Evolutionary conservation across 768 basidiomycete species (phyloP), one percentile per base, ranked within the genome.

Genomic region (Hebeloma cylindrosporum): DNA sequence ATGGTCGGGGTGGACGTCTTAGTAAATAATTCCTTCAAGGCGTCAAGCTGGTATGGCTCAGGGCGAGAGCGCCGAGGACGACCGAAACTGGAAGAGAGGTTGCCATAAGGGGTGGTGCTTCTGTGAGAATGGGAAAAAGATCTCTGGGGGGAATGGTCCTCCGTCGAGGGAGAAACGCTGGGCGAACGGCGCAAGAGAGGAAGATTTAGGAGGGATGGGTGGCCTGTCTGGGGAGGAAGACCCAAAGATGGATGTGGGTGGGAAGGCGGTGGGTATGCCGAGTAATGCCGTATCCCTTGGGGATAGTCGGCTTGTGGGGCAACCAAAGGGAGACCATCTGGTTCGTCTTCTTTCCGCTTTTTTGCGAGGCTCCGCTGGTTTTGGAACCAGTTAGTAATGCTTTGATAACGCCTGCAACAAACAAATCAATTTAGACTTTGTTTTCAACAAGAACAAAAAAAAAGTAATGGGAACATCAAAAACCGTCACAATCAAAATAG

Each of bases 381-480:
- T 72, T 89, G 87, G 62, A 90, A 90, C 88, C 88, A 89, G 60
- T 90, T 88, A 1, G 83, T 88, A 45, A 90, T 81, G 45, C 80
- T 85, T 65, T 87, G 81, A 66, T 84, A 77, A 51, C 79, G 83
- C 85, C 88, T 90, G 56, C 34, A 44, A 49, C 63, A 50, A 44
- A 52, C 39, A 47, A 29, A 49, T 43, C 21, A 52, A 48, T 54
- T 61, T 53, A 60, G 58, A 53, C 57, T 59, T 62, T 56, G 61
- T 57, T 60, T 50, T 66, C 59, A 57, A 37, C 50, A 41, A 36
- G 35, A 47, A 44, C 37, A 41, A 50, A 31, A 47, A 37, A 50
- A 33, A 42, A 47, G 53, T 44, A 43, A 53, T 59, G 52, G 41
- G 47, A 47, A 59, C n/a, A n/a, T n/a, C n/a, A n/a, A n/a, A n/a